These are phyloP conservation scores for Lipomyces japonicus DNA, from an alignment of 805 yeast species.

Conservation along the genomic window DNA sequence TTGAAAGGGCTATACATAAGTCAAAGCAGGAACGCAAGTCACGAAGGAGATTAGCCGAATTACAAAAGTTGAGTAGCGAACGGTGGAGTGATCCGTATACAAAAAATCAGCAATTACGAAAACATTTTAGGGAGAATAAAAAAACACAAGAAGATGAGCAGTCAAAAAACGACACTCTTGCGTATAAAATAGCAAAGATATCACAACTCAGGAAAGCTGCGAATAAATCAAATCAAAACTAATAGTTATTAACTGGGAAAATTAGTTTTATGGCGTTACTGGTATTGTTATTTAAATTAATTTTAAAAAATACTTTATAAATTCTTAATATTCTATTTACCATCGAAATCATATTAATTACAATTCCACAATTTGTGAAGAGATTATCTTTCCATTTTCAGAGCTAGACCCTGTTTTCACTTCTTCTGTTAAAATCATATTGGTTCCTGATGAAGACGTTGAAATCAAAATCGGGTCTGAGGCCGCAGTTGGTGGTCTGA, in stretches of 20 bases:
- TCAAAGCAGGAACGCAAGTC: conserved; percentile 5
- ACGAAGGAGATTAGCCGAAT: conserved; percentile 19
- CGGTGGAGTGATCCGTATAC: conserved; percentile 33
- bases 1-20: conserved; percentile 22
- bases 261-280: not conserved
- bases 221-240: not conserved
- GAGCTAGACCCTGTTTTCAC: not conserved
- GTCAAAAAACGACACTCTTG: conserved; percentile 19
- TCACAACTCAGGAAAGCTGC: conserved; percentile 27
- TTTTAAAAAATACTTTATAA: not conserved
- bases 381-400: not conserved
- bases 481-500: conserved; percentile 37
- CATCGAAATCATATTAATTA: too few species aligned
- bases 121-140: conserved; percentile 24
- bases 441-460: conserved; percentile 1
- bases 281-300: not conserved
- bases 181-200: conserved; percentile 23
- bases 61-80: conserved; percentile 21
- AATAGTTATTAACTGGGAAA: not conserved
- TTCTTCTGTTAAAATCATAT: conserved; percentile 1
- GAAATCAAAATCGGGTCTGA: conserved; percentile 1
- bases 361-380: conserved; percentile 8
- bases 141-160: conserved; percentile 9
- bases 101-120: conserved; percentile 31
- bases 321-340: not conserved